Evolutionary conservation across 106 monocot species (phyloP).

Genomic region (Agapanthus africanus): DNA sequence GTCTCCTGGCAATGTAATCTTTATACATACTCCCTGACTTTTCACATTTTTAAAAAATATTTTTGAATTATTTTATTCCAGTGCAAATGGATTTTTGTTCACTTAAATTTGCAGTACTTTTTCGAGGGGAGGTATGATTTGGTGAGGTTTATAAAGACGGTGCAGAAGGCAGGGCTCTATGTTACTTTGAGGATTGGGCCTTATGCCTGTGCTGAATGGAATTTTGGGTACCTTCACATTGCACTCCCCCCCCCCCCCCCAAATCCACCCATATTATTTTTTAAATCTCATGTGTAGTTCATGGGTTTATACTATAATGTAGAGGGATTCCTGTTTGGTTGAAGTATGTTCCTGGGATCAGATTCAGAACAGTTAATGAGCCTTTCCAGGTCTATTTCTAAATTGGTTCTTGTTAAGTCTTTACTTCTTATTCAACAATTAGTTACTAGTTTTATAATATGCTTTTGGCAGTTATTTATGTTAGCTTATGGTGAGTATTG

Average conservation of each 20-base stretch:
- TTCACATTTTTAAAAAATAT: slow-evolving; percentile 35
- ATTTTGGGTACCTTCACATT: slow-evolving; percentile 59
- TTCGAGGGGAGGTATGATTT: slow-evolving; percentile 91
- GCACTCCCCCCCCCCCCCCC: too few relatives aligned
- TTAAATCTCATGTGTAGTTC: too few relatives aligned
- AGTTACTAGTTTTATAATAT: too few relatives aligned
- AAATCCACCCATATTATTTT: too few relatives aligned
- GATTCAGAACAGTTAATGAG: slow-evolving; percentile 95
- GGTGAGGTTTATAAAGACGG: slow-evolving; percentile 88
- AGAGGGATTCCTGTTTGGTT: slow-evolving; percentile 98
- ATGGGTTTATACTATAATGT: slow-evolving; percentile 7
- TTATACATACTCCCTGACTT: too few relatives aligned
- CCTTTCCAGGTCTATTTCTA: slow-evolving; percentile 97
- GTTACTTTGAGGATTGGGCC: slow-evolving; percentile 85
- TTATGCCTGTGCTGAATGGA: slow-evolving; percentile 95
- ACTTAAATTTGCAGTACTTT: slow-evolving; percentile 43
- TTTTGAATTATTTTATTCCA: slow-evolving; percentile 15
- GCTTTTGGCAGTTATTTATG: not conserved
- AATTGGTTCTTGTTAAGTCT: too few relatives aligned
- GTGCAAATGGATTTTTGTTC: not conserved
- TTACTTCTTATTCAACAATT: too few relatives aligned
- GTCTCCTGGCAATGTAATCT: slow-evolving; percentile 62
- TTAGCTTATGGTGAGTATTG: too few relatives aligned
- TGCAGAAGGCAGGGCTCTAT: slow-evolving; percentile 75
- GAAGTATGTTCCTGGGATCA: slow-evolving; percentile 96